Percentiles rank a stretch among this genome's conserved stretches.
phyloP scores from a whole-genome alignment of 495 filamentous ascomycete species.

The Neurospora sp. region DNA sequence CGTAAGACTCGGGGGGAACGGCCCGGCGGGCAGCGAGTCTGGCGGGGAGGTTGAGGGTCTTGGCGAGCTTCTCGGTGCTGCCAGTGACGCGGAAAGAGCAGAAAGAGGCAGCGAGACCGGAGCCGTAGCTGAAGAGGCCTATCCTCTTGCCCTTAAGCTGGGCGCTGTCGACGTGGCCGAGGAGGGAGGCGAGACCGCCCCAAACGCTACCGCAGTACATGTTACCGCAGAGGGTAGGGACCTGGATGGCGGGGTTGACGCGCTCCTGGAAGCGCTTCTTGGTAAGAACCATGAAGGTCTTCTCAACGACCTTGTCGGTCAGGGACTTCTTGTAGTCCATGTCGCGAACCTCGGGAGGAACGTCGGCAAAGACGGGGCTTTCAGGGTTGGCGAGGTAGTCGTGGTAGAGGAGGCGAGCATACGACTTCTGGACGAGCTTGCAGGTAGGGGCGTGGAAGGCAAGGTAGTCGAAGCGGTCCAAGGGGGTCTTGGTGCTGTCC shows the following conservation, averaged over 20 bases:
- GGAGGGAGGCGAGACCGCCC: constrained; percentile 66
- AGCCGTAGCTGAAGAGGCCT: constrained; percentile 91
- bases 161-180: constrained; percentile 59
- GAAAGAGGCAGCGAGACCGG: constrained; percentile 80
- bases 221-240: constrained; percentile 93
- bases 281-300: constrained; percentile 83
- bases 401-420: constrained; percentile 91
- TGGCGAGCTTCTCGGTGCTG: constrained; percentile 60
- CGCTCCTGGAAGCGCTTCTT: constrained; percentile 94
- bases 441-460: constrained; percentile 94
- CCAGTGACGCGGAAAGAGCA: constrained; percentile 81
- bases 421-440: constrained; percentile 95
- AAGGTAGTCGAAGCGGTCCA: constrained; percentile 95
- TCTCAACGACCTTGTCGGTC: constrained; percentile 89
- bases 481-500: constrained; percentile 51
- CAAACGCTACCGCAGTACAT: constrained; percentile 98
- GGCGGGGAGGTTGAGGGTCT: constrained; percentile 71
- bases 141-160: constrained; percentile 75
- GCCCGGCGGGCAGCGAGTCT: constrained; percentile 55
- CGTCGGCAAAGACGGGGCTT: constrained; percentile 69
- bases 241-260: constrained; percentile 73
- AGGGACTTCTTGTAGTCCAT: constrained; percentile 79
- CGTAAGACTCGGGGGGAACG: constrained; percentile 77
- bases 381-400: constrained; percentile 78
- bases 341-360: constrained; percentile 75